Evolutionary conservation across 108 stramenopile genomes (phyloP).

Genomic region (Stephanodiscus minutulus): DNA sequence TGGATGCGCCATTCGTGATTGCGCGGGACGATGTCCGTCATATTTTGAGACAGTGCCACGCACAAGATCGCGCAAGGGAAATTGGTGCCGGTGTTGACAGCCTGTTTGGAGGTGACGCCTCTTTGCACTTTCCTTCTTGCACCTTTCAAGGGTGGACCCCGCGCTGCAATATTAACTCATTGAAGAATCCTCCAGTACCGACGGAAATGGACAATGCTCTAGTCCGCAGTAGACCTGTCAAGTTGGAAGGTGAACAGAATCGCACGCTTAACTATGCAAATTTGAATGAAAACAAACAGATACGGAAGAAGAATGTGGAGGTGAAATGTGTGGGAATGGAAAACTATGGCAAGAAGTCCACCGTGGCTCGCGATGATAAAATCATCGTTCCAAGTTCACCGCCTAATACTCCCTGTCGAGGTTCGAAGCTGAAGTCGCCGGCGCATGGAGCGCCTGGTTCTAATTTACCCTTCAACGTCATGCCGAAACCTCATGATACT

Average conservation of each 20-base stretch:
- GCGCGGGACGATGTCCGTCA: neutral
- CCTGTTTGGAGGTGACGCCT: neutral
- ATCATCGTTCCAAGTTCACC: too few relatives aligned
- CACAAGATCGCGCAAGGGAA: neutral
- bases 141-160: neutral
- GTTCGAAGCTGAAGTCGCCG: too few relatives aligned
- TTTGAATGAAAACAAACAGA: too few relatives aligned
- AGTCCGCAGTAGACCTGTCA: neutral
- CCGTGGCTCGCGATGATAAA: too few relatives aligned
- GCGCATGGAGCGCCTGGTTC: too few relatives aligned
- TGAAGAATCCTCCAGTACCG: neutral
- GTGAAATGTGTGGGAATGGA: too few relatives aligned
- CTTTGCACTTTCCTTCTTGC: constrained; percentile 1
- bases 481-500: neutral
- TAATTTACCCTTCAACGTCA: neutral
- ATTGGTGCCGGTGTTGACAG: neutral
- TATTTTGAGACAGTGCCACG: constrained; percentile 8
- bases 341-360: too few relatives aligned
- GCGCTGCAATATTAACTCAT: neutral
- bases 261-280: too few relatives aligned
- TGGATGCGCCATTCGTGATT: neutral
- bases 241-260: neutral
- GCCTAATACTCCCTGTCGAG: too few relatives aligned
- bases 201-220: neutral
- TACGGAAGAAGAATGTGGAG: too few relatives aligned